These are phyloP conservation scores for Radiomyces spectabilis DNA, from an alignment of 192 early-diverging fungal genomes.

Conservation along the genomic window DNA sequence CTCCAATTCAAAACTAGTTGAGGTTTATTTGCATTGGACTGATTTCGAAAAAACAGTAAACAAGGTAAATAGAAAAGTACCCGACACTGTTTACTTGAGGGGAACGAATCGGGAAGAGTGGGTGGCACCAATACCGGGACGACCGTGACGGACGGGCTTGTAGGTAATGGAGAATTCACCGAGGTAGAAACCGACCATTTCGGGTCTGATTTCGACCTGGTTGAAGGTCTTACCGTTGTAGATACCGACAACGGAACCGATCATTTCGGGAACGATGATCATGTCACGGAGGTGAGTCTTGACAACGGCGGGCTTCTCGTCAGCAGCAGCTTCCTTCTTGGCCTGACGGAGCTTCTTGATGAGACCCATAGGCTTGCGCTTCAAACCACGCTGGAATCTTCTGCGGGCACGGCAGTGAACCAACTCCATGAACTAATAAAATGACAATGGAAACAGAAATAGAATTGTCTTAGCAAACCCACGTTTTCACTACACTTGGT, in stretches of 20 bases:
- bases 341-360: conserved; percentile 99
- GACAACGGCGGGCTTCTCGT: conserved; percentile 93
- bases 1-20: not conserved
- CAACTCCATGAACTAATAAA: conserved; percentile 74
- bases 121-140: conserved; percentile 98
- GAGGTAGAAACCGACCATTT: conserved; percentile 22
- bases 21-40: not conserved
- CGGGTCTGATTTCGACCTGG: conserved; percentile 90
- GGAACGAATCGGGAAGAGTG: conserved; percentile 92
- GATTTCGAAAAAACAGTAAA: not conserved
- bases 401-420: conserved; percentile 92
- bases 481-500: too few species aligned
- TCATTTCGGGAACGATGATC: conserved; percentile 99
- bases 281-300: conserved; percentile 99
- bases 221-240: conserved; percentile 99
- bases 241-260: conserved; percentile 89
- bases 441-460: not conserved
- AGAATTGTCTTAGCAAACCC: not conserved
- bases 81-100: conserved; percentile 54
- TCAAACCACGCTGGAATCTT: conserved; percentile 96
- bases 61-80: not conserved
- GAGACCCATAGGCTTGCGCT: conserved; percentile 97
- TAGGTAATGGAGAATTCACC: conserved; percentile 65
- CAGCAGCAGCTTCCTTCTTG: conserved; percentile 80
- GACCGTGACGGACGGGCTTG: conserved; percentile 99